Percentiles rank a stretch among this genome's conserved stretches.
Conservation (phyloP, 1,284 basidiomycete species). For the Irpex sp. region DNA sequence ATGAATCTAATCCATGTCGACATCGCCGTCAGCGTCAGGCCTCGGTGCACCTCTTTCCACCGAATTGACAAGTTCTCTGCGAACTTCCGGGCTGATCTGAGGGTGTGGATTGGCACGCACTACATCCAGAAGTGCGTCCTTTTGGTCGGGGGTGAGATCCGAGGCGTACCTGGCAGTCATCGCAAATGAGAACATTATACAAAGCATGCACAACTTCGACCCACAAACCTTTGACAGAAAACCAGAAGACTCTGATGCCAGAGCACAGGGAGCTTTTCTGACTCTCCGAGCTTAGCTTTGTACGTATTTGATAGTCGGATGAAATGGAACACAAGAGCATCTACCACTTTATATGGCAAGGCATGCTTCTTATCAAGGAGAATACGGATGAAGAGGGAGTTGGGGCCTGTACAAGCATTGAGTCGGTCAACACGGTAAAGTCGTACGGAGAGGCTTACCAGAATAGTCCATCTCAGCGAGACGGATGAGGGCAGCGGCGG, state of each 20-base stretch:
- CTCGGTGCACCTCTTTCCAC: conserved; percentile 70
- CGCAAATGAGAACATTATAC: background rate
- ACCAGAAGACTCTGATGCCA: conserved; percentile 98
- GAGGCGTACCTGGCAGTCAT: conserved; percentile 73
- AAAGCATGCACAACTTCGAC: background rate
- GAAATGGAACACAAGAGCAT: conserved; percentile 97
- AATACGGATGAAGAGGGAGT: conserved; percentile 96
- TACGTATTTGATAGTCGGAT: conserved; percentile 92
- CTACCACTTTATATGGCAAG: conserved; percentile 97
- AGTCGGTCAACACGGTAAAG: background rate
- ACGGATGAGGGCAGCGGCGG: conserved; percentile 91
- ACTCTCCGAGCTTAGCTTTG: conserved; percentile 63
- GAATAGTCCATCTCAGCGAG: conserved; percentile 97
- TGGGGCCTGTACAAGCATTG: conserved; percentile 59
- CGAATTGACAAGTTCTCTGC: conserved; percentile 81
- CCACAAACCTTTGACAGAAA: conserved; percentile 81
- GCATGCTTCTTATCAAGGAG: conserved; percentile 98
- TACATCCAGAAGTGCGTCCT: conserved; percentile 95
- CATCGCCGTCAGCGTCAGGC: conserved; percentile 42
- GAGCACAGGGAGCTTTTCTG: conserved; percentile 85
- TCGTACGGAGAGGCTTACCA: conserved; percentile 38
- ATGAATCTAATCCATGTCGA: conserved; percentile 22
- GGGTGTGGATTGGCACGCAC: conserved; percentile 85
- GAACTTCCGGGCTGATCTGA: conserved; percentile 88
- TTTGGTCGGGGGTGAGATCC: conserved; percentile 97